Percentiles rank a stretch among this genome's conserved stretches.
Conservation (phyloP, 306 rosid genomes). For the Quercus variabilis region DNA sequence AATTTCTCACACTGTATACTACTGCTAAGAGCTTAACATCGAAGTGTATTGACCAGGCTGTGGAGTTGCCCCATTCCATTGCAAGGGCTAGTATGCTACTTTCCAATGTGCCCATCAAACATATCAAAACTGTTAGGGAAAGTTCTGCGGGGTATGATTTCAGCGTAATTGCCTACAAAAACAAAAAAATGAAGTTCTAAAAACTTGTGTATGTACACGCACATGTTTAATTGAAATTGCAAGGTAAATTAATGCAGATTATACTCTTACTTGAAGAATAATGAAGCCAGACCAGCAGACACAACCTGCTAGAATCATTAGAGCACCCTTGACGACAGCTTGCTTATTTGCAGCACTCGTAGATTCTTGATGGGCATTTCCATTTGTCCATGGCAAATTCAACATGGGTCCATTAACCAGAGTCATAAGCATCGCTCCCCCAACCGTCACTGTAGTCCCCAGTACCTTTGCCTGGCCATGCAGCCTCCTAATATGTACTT, state of each 20-base stretch:
- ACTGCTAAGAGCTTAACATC: slow-evolving; percentile 34
- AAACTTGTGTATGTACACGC: too few species aligned
- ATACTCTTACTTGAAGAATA: slow-evolving; percentile 37
- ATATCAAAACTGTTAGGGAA: slow-evolving; percentile 47
- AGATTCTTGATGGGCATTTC: slow-evolving; percentile 10
- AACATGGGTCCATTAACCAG: slow-evolving; percentile 34
- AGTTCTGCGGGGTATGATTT: slow-evolving; percentile 50
- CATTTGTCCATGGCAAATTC: slow-evolving; percentile 36
- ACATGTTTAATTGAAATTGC: too few species aligned
- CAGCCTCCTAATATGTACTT: slow-evolving; percentile 28
- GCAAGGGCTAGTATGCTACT: slow-evolving; percentile 33
- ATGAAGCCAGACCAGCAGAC: slow-evolving; percentile 45
- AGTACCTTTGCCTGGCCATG: slow-evolving; percentile 38
- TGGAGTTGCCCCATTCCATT: slow-evolving; percentile 39
- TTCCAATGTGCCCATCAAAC: slow-evolving; percentile 36
- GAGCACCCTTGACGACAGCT: slow-evolving; percentile 40
- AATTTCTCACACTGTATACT: slow-evolving; percentile 39
- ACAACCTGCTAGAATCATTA: slow-evolving; percentile 38
- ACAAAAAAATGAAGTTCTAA: not conserved
- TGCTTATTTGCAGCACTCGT: slow-evolving; percentile 14
- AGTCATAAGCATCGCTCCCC: slow-evolving; percentile 56
- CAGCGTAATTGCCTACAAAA: slow-evolving; percentile 42
- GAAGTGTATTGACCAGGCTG: slow-evolving; percentile 43
- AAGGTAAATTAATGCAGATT: not conserved
- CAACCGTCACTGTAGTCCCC: slow-evolving; percentile 38